Percentiles rank a stretch among this genome's conserved stretches.
Conservation (phyloP, 306 rosid genomes). For the Acacia confusa region DNA sequence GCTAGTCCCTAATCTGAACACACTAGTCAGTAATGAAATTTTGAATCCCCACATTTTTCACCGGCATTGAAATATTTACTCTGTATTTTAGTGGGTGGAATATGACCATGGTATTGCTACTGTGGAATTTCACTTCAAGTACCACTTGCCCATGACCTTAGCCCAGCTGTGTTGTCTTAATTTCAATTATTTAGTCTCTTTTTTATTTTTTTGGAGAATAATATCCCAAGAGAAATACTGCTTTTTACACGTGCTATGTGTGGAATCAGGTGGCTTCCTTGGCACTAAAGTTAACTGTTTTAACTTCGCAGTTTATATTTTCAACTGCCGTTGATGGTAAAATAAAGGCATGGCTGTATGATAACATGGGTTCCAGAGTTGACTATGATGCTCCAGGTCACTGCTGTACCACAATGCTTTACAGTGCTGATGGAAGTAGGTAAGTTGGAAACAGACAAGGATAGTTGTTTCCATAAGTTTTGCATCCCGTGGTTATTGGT, state of each 20-base stretch:
- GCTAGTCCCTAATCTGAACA: background rate
- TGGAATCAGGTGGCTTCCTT: constrained; percentile 24
- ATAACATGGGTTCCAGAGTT: constrained; percentile 80
- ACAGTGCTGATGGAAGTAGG: constrained; percentile 89
- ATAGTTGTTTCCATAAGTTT: constrained; percentile 4
- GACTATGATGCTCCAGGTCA: constrained; percentile 90
- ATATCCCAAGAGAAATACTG: background rate
- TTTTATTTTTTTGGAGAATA: background rate
- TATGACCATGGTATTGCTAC: background rate
- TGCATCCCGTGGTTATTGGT: background rate
- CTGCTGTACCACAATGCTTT: constrained; percentile 81
- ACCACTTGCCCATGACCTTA: background rate
- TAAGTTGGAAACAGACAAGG: constrained; percentile 37
- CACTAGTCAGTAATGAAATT: background rate
- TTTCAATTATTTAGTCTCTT: background rate
- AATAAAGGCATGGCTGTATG: constrained; percentile 93
- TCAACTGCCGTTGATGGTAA: constrained; percentile 88
- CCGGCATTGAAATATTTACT: background rate
- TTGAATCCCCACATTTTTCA: background rate
- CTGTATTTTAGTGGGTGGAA: constrained; percentile 1
- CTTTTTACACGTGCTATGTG: background rate
- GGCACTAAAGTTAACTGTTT: constrained; percentile 27
- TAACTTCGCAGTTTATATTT: constrained; percentile 74
- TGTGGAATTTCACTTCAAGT: background rate
- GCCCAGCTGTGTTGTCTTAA: background rate